phyloP scores from a whole-genome alignment of 1,284 basidiomycete species.

The Volvariella volvacea region DNA sequence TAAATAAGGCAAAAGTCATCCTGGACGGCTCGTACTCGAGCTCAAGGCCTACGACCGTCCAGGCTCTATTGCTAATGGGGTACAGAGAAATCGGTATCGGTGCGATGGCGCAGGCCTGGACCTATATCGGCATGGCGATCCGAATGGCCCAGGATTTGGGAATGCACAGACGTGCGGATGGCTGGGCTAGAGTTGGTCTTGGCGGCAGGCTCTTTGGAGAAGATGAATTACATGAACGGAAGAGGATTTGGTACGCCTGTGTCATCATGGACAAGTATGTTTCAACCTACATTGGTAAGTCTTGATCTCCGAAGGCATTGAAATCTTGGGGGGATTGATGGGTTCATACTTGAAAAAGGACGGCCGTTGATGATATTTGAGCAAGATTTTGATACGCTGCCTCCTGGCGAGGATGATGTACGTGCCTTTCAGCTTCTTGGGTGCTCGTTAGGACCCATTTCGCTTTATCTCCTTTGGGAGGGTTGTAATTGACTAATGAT shows the following conservation, averaged over 20 bases:
- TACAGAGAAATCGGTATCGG: slow-evolving; percentile 84
- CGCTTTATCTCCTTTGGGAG: no score
- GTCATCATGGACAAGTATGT: slow-evolving; percentile 79
- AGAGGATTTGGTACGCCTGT: slow-evolving; percentile 78
- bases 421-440: neutral
- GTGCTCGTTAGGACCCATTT: neutral
- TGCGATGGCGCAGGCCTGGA: slow-evolving; percentile 83
- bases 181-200: slow-evolving; percentile 51
- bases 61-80: slow-evolving; percentile 72
- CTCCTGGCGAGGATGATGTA: slow-evolving; percentile 63
- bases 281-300: slow-evolving; percentile 68
- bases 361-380: slow-evolving; percentile 76
- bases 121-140: slow-evolving; percentile 73
- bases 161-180: slow-evolving; percentile 78
- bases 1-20: slow-evolving; percentile 64
- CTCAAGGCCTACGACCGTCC: slow-evolving; percentile 61
- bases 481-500: no score
- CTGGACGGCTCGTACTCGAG: slow-evolving; percentile 61
- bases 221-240: slow-evolving; percentile 66
- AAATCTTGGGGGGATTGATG: neutral
- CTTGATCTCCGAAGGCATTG: slow-evolving; percentile 9
- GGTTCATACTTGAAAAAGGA: slow-evolving; percentile 24
- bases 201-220: slow-evolving; percentile 56
- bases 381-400: slow-evolving; percentile 71
- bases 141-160: slow-evolving; percentile 85